Conservation (phyloP, 1,284 basidiomycete genomes). For the Bjerkandera adusta region DNA sequence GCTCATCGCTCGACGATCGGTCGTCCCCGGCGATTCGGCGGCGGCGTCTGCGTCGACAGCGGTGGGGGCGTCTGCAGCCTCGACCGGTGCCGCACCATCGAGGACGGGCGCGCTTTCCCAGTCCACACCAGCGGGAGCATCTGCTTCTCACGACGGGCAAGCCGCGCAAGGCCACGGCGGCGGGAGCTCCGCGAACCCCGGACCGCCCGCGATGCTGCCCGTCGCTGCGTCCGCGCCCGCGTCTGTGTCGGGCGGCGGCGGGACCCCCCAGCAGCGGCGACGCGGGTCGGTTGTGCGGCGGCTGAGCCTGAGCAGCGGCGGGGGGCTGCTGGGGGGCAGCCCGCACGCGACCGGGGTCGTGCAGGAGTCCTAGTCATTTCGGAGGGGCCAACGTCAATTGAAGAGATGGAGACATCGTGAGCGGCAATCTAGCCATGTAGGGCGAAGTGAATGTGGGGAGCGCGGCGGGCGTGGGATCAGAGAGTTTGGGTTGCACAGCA, state of each 20-base stretch:
- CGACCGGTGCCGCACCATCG: conserved; percentile 3
- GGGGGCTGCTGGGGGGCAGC: conserved; percentile 8
- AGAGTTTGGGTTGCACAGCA: not conserved
- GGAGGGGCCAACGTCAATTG: no score
- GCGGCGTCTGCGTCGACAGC: conserved; percentile 22
- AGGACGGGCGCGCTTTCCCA: conserved; percentile 4
- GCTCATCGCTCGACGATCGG: conserved; percentile 73
- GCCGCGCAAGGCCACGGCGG: not conserved
- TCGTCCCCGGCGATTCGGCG: conserved; percentile 35
- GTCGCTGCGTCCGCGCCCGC: conserved; percentile 4
- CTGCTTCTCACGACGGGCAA: conserved; percentile 5
- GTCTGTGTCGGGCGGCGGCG: conserved; percentile 10
- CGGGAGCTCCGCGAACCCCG: conserved; percentile 9
- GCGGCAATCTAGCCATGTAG: conserved; percentile 9
- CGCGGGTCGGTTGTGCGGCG: conserved; percentile 28
- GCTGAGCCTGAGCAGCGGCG: conserved; percentile 29
- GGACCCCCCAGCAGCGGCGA: conserved; percentile 13
- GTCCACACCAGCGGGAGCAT: not conserved
- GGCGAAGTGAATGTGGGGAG: conserved; percentile 6
- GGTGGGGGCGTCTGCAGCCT: conserved; percentile 9
- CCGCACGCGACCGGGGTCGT: not conserved
- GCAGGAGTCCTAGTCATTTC: conserved; percentile 12
- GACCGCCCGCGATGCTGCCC: conserved; percentile 5
- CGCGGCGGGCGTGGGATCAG: conserved; percentile 4
- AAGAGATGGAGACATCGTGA: no score